These are phyloP conservation scores for Pyrenophora graminea DNA, from an alignment of 2,329 filamentous ascomycete genomes.

Conservation along the genomic window DNA sequence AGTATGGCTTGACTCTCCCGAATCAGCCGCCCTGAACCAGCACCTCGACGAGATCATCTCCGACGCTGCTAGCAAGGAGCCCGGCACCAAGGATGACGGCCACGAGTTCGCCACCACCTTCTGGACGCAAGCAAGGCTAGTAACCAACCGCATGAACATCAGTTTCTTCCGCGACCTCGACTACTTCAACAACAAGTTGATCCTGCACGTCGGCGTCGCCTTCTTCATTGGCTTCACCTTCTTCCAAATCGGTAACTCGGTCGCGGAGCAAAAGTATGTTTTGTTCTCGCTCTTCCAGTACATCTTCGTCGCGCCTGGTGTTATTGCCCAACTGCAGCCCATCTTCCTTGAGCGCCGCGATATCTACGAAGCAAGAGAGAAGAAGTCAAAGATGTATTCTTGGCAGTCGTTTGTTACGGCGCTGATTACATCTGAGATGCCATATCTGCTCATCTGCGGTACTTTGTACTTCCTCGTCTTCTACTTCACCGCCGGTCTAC, in stretches of 20 bases:
- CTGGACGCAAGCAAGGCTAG: conserved; percentile 31
- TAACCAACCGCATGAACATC: conserved; percentile 29
- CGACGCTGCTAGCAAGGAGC: conserved; percentile 45
- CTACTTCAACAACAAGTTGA: conserved; percentile 35
- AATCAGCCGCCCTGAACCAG: conserved; percentile 36
- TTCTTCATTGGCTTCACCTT: conserved; percentile 38
- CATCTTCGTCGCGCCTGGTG: conserved; percentile 48
- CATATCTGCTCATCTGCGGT: conserved; percentile 64
- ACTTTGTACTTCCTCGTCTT: conserved; percentile 66
- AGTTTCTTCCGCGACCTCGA: conserved; percentile 30
- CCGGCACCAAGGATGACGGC: conserved; percentile 47
- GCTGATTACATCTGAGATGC: conserved; percentile 71
- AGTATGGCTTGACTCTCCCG: conserved; percentile 45
- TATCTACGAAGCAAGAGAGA: conserved; percentile 64
- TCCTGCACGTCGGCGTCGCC: conserved; percentile 27
- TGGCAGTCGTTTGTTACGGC: conserved; percentile 73
- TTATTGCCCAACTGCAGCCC: conserved; percentile 48
- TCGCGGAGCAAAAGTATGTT: conserved; percentile 48
- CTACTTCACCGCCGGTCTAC: conserved; percentile 60
- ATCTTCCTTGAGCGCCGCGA: conserved; percentile 51
- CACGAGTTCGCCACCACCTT: conserved; percentile 39
- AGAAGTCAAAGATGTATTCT: conserved; percentile 70
- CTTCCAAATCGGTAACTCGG: conserved; percentile 30
- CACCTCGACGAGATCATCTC: conserved; percentile 46
- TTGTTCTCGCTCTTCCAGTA: conserved; percentile 58